Evolutionary conservation across 805 yeast genomes (phyloP).

Genomic region (Kodamaea kaohsiungensis): DNA sequence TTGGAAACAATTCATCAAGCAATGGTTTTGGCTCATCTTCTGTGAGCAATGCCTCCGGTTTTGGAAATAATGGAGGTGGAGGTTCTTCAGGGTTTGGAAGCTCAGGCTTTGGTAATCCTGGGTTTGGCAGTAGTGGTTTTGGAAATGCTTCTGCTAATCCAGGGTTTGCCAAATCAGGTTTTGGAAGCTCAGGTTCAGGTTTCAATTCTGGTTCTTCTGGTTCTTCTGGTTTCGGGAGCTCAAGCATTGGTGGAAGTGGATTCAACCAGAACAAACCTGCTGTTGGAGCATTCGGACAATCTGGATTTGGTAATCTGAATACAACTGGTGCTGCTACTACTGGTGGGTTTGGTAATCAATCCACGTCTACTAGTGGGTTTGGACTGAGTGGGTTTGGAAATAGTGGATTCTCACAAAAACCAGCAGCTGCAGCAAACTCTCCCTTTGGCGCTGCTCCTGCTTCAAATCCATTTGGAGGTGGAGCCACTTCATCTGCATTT

Average conservation of each 20-base stretch:
- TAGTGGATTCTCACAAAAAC: no score
- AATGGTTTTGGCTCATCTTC: slow-evolving; percentile 1
- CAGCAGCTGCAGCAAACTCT: not conserved
- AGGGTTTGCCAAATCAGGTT: slow-evolving; percentile 11
- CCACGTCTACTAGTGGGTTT: not conserved
- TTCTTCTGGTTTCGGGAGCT: no score
- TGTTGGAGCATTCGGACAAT: slow-evolving; percentile 3
- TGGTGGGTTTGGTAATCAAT: slow-evolving; percentile 5
- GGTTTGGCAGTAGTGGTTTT: slow-evolving; percentile 5
- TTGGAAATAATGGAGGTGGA: slow-evolving; percentile 14
- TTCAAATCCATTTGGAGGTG: not conserved
- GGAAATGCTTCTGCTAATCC: slow-evolving; percentile 5
- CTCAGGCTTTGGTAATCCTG: slow-evolving; percentile 12
- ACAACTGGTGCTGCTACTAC: not conserved
- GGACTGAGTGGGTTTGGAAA: not conserved
- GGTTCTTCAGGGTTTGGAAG: slow-evolving; percentile 11
- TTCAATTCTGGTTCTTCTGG: no score
- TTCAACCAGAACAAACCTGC: not conserved
- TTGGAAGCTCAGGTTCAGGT: slow-evolving; percentile 11
- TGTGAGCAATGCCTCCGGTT: slow-evolving; percentile 12
- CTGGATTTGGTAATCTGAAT: slow-evolving; percentile 7
- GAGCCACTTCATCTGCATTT: slow-evolving; percentile 8
- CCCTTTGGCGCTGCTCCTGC: slow-evolving; percentile 1
- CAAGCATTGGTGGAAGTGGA: not conserved
- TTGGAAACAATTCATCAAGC: not conserved